A percentile compares a stretch with the other conserved stretches of the same genome.
phyloP scores from a whole-genome alignment of 345 rosid species.

The Triadica sebifera region DNA sequence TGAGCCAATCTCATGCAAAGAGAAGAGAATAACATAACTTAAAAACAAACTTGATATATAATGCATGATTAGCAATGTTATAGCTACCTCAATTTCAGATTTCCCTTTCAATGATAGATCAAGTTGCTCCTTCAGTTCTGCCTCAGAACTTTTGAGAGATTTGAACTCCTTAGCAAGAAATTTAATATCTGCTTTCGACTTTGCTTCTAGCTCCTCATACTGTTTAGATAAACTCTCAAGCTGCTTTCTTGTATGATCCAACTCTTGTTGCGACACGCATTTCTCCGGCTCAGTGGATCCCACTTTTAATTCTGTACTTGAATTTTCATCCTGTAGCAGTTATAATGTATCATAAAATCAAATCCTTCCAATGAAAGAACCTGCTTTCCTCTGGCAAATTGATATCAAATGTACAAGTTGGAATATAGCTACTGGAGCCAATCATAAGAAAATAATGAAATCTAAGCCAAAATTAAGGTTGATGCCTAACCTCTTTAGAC shows the following conservation, averaged over 20 bases:
- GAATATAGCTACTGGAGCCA: neutral
- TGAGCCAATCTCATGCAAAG: neutral
- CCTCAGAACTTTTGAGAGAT: conserved; percentile 70
- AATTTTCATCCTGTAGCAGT: conserved; percentile 55
- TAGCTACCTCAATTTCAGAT: conserved; percentile 68
- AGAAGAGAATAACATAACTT: neutral
- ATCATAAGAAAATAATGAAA: neutral
- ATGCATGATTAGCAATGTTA: conserved; percentile 18
- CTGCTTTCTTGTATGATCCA: conserved; percentile 67
- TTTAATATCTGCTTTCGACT: conserved; percentile 92
- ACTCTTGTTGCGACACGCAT: conserved; percentile 46
- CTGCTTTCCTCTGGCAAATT: neutral
- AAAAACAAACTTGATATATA: neutral
- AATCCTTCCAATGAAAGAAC: neutral
- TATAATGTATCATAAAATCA: neutral
- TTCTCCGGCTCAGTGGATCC: conserved; percentile 39
- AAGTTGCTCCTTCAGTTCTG: conserved; percentile 64
- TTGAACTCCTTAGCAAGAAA: conserved; percentile 95
- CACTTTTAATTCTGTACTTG: conserved; percentile 37
- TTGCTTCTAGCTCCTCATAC: conserved; percentile 77
- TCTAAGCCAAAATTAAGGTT: conserved; percentile 9
- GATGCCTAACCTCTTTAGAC: conserved; percentile 53
- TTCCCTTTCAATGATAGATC: conserved; percentile 53
- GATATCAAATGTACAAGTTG: neutral
- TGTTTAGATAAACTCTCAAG: conserved; percentile 57